Base-by-base conservation (phyloP, 176 grass and related monocot species). In the Guadua angustifolia region DNA sequence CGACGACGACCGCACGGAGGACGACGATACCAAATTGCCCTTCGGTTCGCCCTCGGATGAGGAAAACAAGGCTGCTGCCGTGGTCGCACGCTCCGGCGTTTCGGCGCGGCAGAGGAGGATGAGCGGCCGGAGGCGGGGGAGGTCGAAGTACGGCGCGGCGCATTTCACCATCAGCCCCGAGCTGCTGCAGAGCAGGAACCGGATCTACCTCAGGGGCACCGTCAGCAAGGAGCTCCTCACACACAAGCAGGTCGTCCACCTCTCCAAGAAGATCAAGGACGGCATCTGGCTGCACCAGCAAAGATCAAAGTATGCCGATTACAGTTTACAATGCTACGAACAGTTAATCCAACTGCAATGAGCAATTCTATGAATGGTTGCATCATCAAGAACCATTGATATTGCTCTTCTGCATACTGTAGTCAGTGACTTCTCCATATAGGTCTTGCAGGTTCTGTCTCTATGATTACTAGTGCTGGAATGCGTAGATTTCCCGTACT, bases 201-300 rank as follows among this genome's bases (percentile, higher is more conserved):
- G 93, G 13, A 91, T 92, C 39, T 95, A 99, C 85, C 86, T 99
- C 32, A 60, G 88, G 77, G 93, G 96, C 32, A 87, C 82, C 60
- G 86, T 95, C 38, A 88, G 93, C 78, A 87, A 94, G 83, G 88
- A 92, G 43, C 87, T 99, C 64, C 89, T 99, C 73, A 94, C 87
- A 78, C 96, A 99, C 83, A 89, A 89, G 77, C 91, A 99, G 73
- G 96, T 99, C 73, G 75, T 99, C 43, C 87, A 95, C 26, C 88
- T 99, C 40, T 95, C 92, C 64, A 94, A 92, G 88, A 99, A 95
- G 92, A 95, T 99, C 79, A 99, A 92, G 81, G 89, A 82, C 33
- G 93, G 96, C 78, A 85, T 95, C 42, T 82, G 75, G 75, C 83
- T 99, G 6, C 87, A 95, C 81, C 82, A 95, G 57, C 83, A 92